Conservation (phyloP, 1,139 yeast genomes). For the Spencermartinsiella ligniputridi region DNA sequence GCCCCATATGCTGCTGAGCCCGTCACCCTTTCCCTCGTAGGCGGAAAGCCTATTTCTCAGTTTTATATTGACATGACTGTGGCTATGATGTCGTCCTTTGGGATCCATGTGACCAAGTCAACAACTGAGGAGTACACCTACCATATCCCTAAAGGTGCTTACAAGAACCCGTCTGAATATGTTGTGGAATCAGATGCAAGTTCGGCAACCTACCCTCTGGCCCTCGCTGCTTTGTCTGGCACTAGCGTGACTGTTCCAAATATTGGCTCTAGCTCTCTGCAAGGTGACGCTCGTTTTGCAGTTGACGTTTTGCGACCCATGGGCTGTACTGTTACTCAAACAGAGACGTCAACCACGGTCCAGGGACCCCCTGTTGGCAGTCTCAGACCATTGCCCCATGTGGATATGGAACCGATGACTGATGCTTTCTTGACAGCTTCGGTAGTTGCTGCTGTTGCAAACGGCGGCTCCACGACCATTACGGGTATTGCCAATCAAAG, state of each 20-base stretch:
- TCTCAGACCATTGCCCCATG: conserved; percentile 63
- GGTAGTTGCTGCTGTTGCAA: conserved; percentile 79
- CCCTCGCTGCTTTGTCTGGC: conserved; percentile 97
- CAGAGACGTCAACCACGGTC: conserved; percentile 82
- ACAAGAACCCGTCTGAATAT: conserved; percentile 76
- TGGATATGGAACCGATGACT: conserved; percentile 99
- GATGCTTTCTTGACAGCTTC: conserved; percentile 97
- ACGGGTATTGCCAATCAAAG: conserved; percentile 97
- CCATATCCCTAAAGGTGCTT: conserved; percentile 80
- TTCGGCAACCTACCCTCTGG: conserved; percentile 95
- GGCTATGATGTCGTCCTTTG: conserved; percentile 89
- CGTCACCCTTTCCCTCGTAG: conserved; percentile 81
- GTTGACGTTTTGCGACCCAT: conserved; percentile 86
- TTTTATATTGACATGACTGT: conserved; percentile 96
- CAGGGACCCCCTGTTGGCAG: conserved; percentile 75
- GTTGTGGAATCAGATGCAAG: conserved; percentile 98
- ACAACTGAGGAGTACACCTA: conserved; percentile 74
- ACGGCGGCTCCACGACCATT: conserved; percentile 56
- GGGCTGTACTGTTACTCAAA: conserved; percentile 90
- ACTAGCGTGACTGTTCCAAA: conserved; percentile 90
- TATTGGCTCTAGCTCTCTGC: conserved; percentile 86
- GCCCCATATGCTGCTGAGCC: conserved; percentile 94
- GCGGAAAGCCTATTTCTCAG: conserved; percentile 96
- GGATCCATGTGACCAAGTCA: conserved; percentile 71
- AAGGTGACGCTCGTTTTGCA: conserved; percentile 97